A percentile compares a stretch with the other conserved stretches of the same genome.
phyloP scores from a whole-genome alignment of 164 flowering plant genomes.

The Tinospora cordifolia region DNA sequence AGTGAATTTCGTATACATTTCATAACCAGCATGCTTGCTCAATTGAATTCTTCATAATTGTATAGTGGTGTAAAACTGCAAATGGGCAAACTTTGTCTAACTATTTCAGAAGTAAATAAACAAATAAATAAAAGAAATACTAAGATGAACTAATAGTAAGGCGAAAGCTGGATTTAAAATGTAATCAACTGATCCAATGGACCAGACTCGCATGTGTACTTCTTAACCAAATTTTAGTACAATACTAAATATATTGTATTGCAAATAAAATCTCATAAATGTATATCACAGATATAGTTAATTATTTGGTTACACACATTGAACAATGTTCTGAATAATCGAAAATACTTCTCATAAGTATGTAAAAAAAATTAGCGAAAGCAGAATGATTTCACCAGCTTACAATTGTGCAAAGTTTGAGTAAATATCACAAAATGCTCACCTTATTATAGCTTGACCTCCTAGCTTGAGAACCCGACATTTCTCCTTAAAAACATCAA shows the following conservation, averaged over 20 bases:
- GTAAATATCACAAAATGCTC: slow-evolving; percentile 5
- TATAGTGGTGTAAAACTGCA: neutral
- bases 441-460: slow-evolving; percentile 86
- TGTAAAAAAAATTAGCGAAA: neutral
- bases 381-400: neutral
- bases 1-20: neutral
- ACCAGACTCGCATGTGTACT: neutral
- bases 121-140: too few relatives aligned
- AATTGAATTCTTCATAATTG: neutral
- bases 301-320: neutral
- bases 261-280: too few relatives aligned
- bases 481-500: slow-evolving; percentile 89
- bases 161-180: neutral
- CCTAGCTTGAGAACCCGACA: slow-evolving; percentile 76
- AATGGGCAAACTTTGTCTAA: too few relatives aligned
- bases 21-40: neutral
- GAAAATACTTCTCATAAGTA: neutral
- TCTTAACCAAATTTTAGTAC: neutral
- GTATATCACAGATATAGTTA: neutral
- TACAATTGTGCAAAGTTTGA: neutral
- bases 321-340: neutral
- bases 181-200: too few relatives aligned
- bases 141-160: too few relatives aligned
- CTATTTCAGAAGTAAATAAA: too few relatives aligned
- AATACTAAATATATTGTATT: too few relatives aligned